Evolutionary conservation across 345 rosid species (phyloP), one percentile per base, ranked within the genome.

Genomic region (Crucihimalaya himalaica): DNA sequence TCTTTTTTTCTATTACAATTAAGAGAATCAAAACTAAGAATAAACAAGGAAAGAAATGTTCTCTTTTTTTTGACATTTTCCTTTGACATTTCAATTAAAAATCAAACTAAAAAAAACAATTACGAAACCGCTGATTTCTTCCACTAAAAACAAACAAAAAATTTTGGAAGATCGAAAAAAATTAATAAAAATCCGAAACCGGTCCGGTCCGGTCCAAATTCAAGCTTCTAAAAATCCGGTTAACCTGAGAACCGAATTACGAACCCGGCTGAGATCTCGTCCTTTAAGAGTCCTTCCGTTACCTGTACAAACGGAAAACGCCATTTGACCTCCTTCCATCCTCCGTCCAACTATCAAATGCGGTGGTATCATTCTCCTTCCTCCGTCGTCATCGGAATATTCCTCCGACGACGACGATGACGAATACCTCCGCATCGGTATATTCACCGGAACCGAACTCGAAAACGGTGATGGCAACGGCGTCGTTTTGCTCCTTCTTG

Each of bases 281-380:
- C 98, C 98, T 67, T 94, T 94, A 15, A 94, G 86, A 50, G 87
- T 89, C 67, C 98, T 83, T 53, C 98, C 98, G 73, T 86, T 87
- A 20, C 96, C 96, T 5, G 89, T 73, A 64, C 92, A 86, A 68
- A 89, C 90, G 2, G 97, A 91, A 64, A 86, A 91, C 21, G 90
- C 94, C 77, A 78, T 78, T 84, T 88, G 83, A 74, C 86, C 81
- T 70, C 89, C 83, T 5, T 84, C 84, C 6, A 81, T 68, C 57
- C 95, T 73, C 63, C 73, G 42, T 58, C 73, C 73, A 1, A 78
- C 47, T 0, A 82, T 73, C 72, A 77, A 37, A 68, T 82, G 85
- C 66, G 85, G 85, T 40, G 85, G 85, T 13, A 66, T 63, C 37
- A 82, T 73, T 27, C 28, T 72, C 52, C 53, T 70, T 28, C 70